Base-by-base conservation (phyloP, 2,329 filamentous ascomycete species). In the Thielaviopsis ethacetica region DNA sequence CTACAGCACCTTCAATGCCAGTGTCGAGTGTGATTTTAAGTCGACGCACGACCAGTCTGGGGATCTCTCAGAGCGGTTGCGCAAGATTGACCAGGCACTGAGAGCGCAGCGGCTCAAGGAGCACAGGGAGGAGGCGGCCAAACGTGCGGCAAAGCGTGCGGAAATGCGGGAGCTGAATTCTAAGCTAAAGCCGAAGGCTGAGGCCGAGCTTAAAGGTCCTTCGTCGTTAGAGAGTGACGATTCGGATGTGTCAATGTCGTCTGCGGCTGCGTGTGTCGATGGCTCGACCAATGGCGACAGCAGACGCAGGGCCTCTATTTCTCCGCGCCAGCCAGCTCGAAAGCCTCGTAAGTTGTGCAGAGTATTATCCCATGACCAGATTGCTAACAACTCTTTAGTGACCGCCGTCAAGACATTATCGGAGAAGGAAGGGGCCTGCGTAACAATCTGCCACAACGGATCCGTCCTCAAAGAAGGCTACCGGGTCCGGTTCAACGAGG, bases 381-480 rank as follows among this genome's bases (percentile, higher is more conserved):
- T 15, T 5, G 17, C 56, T 58, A 24, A 58, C 56, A 19, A 41
- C 24, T 10, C n/a, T 7, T 7, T 26, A 58, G 57, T 21, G 22
- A 3, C 27, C 5, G 38, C 54, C 15, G 38, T 38, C 24, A 5
- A 26, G 3, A 50, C 38, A 2, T 44, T 58, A 17, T 51, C 30
- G 4, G 51, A 54, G 10, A 41, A 17, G n/a, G 30, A 54, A 4
- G 57, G 57, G 22, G 50, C 21, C 6, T 38, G 57, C n/a, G 51
- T 58, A 10, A 52, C 57, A 5, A n/a, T 54, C 1, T 34, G 38
- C 17, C n/a, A 12, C 12, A 21, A 58, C 15, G 57, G 26, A 7
- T 10, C 7, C 17, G 47, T 58, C 10, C 41, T 58, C 5, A 58
- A 58, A 41, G 57, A 58, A 44, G 57, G 57, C 12, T 15, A 34